phyloP scores from a whole-genome alignment of 2,329 filamentous ascomycete genomes.

The Orbilia brochopaga region DNA sequence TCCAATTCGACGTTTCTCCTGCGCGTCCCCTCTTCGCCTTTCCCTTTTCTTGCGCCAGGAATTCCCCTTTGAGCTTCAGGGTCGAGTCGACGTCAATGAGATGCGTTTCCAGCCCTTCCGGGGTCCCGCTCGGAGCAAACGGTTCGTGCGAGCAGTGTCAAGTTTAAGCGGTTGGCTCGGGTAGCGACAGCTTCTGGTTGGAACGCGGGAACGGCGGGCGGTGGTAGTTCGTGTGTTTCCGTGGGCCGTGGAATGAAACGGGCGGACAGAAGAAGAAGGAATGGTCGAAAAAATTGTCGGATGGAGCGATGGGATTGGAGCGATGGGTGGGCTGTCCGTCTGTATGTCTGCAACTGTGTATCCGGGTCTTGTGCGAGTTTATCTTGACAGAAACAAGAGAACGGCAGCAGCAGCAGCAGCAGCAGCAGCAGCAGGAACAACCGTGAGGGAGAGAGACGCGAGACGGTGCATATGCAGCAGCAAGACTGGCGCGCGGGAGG shows the following conservation, averaged over 20 bases:
- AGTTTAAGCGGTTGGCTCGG: constrained; percentile 46
- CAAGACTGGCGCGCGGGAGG: constrained; percentile 6
- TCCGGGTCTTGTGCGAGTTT: neutral
- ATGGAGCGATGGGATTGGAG: neutral
- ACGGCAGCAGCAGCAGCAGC: too few relatives aligned
- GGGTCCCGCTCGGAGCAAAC: constrained; percentile 38
- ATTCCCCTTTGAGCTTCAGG: constrained; percentile 27
- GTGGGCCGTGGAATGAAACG: constrained; percentile 39
- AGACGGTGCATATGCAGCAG: constrained; percentile 8
- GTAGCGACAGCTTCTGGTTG: constrained; percentile 38
- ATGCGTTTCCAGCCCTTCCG: constrained; percentile 8
- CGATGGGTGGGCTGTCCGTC: too few relatives aligned
- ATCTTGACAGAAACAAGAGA: neutral
- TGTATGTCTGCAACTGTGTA: too few relatives aligned
- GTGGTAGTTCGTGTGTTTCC: constrained; percentile 11
- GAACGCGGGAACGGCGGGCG: constrained; percentile 46
- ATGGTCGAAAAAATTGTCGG: constrained; percentile 5
- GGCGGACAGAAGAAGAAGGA: constrained; percentile 32
- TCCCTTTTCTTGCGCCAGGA: constrained; percentile 7
- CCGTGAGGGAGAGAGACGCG: neutral
- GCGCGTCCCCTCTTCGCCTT: constrained; percentile 33
- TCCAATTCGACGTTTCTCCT: constrained; percentile 20
- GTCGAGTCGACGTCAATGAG: constrained; percentile 5
- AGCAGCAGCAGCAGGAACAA: too few relatives aligned
- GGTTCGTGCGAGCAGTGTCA: constrained; percentile 27